phyloP scores from a whole-genome alignment of 768 basidiomycete genomes.

The Tulasnella sp. region DNA sequence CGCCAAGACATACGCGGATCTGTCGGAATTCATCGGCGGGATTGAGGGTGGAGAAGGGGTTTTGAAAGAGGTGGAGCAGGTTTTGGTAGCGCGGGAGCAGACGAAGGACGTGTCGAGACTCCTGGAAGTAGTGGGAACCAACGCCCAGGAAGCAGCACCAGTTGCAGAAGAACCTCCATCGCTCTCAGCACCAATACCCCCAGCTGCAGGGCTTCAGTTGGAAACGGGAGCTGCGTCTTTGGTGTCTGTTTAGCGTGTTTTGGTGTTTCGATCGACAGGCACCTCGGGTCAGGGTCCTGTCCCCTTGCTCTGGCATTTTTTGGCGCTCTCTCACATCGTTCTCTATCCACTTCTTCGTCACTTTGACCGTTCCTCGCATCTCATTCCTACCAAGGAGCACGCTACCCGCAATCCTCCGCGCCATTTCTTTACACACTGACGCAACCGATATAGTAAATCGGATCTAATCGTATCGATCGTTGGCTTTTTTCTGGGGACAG shows the following conservation, averaged over 20 bases:
- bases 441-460: conserved; percentile 10
- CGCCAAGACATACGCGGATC: conserved; percentile 52
- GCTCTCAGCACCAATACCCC: not conserved
- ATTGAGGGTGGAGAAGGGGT: conserved; percentile 21
- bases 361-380: not conserved
- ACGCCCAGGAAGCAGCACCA: not conserved
- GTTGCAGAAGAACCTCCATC: not conserved
- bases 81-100: conserved; percentile 4
- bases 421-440: not conserved
- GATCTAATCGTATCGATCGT: not conserved
- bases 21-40: conserved; percentile 19
- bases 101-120: not conserved
- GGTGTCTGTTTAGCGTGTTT: not conserved
- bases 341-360: not conserved
- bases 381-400: not conserved
- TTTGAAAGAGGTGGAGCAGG: conserved; percentile 2
- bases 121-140: not conserved
- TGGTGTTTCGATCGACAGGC: not conserved
- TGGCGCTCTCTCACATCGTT: not conserved
- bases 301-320: not conserved
- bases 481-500: too few species aligned
- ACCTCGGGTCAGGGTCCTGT: not conserved
- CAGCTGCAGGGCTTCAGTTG: not conserved
- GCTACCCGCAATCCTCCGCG: not conserved
- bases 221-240: not conserved